Base-by-base conservation (phyloP, 139 green algal genomes). In the Coelastrella sp. region DNA sequence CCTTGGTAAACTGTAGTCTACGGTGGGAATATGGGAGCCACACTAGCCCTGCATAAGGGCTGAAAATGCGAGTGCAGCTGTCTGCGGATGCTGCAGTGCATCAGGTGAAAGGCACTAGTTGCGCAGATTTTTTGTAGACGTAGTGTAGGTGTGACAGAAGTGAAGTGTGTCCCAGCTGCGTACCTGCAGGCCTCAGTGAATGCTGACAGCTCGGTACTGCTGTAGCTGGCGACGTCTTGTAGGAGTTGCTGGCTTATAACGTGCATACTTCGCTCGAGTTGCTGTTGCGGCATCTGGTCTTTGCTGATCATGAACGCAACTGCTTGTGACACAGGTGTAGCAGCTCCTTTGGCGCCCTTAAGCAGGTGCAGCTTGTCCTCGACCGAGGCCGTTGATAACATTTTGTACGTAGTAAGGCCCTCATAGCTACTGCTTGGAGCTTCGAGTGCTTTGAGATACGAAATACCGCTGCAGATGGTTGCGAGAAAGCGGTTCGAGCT, bases 101-200 rank as follows among this genome's bases (percentile, higher is more conserved):
- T 71, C 11, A 71, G 11, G 3, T 20, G 11, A 10, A 68, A 68
- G 61, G 5, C 17, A 77, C 7, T 19, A 77, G 71, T 23, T 10
- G 14, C 71, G 5, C 0, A 7, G 2, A 77, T 0, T 3, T 11
- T 20, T 19, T 23, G 14, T 77, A n/a, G 2, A 23, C 11, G 71
- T 11, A 77, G 0, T 19, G 14, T 71, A 3, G 3, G 17, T 23
- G 17, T 77, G 71, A 5, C 2, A 23, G 17, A 22, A 47, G 14
- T 54, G 2, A 4, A 77, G 7, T 77, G n/a, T 77, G 19, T 10
- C 23, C 14, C 17, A 22, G 3, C 2, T 16, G 6, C 19, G 0
- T 23, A 86, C 80, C 80, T 86, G 83, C 83, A 88, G 64, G 83
- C 65, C 47, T 88, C 83, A 47, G 66, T 57, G 73, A 80, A 88